Conservation (phyloP, 2,329 filamentous ascomycete species). For the Teratosphaeria gauchensis region DNA sequence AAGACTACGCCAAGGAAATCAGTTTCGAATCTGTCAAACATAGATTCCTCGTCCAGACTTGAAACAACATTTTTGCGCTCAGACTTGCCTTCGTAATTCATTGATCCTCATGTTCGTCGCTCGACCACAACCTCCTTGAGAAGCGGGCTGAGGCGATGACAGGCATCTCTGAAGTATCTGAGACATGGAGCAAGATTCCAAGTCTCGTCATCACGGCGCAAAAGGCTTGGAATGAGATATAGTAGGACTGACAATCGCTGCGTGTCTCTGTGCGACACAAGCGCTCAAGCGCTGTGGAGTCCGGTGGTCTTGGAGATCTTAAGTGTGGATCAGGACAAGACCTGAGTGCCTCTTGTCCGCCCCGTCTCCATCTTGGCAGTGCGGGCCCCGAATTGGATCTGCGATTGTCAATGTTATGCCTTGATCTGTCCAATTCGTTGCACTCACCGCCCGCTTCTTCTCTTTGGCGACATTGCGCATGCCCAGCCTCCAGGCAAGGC, state of each 20-base stretch:
- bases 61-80: constrained; percentile 5
- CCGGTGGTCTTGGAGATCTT: background rate
- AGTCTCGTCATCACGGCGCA: constrained; percentile 17
- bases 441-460: constrained; percentile 77
- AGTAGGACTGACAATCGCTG: background rate
- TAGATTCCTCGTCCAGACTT: background rate
- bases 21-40: background rate
- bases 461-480: constrained; percentile 66
- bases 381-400: constrained; percentile 37
- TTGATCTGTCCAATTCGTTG: constrained; percentile 6
- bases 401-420: background rate
- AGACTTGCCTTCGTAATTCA: constrained; percentile 24
- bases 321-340: constrained; percentile 24
- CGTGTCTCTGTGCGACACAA: background rate
- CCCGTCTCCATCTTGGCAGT: constrained; percentile 41
- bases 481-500: constrained; percentile 65
- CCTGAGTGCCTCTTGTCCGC: constrained; percentile 38
- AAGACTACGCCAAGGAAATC: background rate
- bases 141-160: constrained; percentile 15
- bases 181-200: constrained; percentile 9
- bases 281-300: background rate
- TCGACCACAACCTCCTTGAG: constrained; percentile 13
- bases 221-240: background rate
- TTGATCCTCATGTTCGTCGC: constrained; percentile 10
- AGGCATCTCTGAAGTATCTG: constrained; percentile 24